Base-by-base conservation (phyloP, 192 early-diverging fungal genomes). In the Entrophospora sp. region DNA sequence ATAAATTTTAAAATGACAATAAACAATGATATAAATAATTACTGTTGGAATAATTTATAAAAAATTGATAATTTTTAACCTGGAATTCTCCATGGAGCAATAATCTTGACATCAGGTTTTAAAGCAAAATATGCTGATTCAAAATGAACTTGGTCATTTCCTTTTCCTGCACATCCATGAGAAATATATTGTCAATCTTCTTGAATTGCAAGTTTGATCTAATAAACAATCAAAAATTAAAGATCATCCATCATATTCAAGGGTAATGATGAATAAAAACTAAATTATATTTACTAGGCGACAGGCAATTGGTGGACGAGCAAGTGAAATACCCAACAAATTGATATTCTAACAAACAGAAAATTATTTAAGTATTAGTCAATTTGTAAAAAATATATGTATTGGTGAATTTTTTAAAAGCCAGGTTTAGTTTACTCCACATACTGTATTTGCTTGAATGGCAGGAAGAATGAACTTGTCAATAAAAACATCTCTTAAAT, bases 151-250 rank as follows among this genome's bases (percentile, higher is more conserved):
- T 99, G 97, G 77, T 99, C 97, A 83, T 99, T 99, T 57, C 97
- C 95, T 80, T 99, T 99, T 62, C 97, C 96, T 31, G 97, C 97
- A 86, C 95, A 97, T 16, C 97, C 95, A 79, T 99, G 97, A n/a
- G 94, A 91, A 4, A 99, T 94, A 71, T 80, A 93, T 34, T 93
- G 85, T 81, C 97, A 99, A 48, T 89, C 91, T 81, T 99, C 97
- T 38, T 79, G 80, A 60, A 82, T 77, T 25, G 97, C 97, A 62
- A 99, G 92, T 63, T 93, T 89, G 56, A 99, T 96, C 81, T 94
- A 82, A 51, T 72, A 28, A 31, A 20, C 32, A 40, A 60, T 35
- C 69, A 66, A 52, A 14, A 28, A 56, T 13, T 43, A 32, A 48
- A 7, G 22, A n/a, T 34, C 13, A 32, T 28, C 14, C 60, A n/a